Evolutionary conservation across 345 rosid species (phyloP), one percentile per base, ranked within the genome.

Genomic region (Citrus cavaleriei): DNA sequence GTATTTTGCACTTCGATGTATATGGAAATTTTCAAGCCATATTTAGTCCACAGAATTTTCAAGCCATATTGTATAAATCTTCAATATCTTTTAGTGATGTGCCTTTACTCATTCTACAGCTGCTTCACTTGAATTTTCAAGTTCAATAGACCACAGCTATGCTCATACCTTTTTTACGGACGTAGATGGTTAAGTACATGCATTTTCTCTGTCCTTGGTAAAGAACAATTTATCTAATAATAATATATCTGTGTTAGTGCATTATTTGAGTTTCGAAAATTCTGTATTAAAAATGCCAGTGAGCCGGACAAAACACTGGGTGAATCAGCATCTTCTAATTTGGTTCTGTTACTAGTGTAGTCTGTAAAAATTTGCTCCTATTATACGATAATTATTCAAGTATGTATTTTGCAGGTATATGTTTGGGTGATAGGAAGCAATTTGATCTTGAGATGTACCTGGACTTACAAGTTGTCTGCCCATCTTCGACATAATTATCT

Each of bases 381-480:
- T 22, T 27, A 10, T 34, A 60, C 49, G 30, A n/a, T 54, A 54
- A 68, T 34, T 46, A 19, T 72, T 35, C 54, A 34, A 55, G 19
- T 61, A 3, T 42, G 77, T 22, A 24, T 46, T 78, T 78, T 78
- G 85, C 90, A 96, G 98, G 94, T 94, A 1, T 93, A 88, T 79
- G 25, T 91, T 32, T 96, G 98, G 98, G 98, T 96, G 78, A 91
- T 94, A 10, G 95, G 93, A 80, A 94, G 98, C 83, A 94, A 94
- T 76, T 79, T 96, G 85, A 89, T 96, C 80, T 79, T 94, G 77
- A 88, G 99, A 8, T 94, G 98, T 86, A 91, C 97, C 40, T 96
- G 99, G 99, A 96, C 98, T 2, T 96, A 94, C 86, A 96, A 96
- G 85, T 81, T 94, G 27, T 96, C 99, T n/a, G 97, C 98, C 69